Evolutionary conservation across 2,329 filamentous ascomycete genomes (phyloP).

Genomic region (Hypoxylon sp.): DNA sequence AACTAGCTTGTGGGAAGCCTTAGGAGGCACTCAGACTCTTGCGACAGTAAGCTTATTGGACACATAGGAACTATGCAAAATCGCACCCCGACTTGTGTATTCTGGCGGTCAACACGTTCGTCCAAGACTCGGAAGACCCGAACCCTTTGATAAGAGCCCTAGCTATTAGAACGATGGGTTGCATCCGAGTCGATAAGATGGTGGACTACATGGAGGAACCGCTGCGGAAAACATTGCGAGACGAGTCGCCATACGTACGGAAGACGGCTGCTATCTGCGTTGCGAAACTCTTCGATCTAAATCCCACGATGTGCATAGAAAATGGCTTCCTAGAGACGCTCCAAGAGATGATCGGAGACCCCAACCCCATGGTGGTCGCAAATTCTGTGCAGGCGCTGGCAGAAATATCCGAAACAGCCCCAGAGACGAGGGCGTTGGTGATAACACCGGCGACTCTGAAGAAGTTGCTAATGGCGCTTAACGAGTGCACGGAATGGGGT

Average conservation of each 20-base stretch:
- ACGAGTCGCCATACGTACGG: slow-evolving; percentile 97
- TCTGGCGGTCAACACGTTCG: slow-evolving; percentile 98
- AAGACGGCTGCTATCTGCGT: slow-evolving; percentile 99
- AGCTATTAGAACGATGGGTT: slow-evolving; percentile 98
- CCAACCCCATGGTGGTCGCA: slow-evolving; percentile 98
- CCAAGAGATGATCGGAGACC: slow-evolving; percentile 96
- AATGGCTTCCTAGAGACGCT: slow-evolving; percentile 95
- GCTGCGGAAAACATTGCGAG: slow-evolving; percentile 92
- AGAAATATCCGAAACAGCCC: slow-evolving; percentile 91
- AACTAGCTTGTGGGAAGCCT: neutral
- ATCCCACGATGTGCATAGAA: slow-evolving; percentile 91
- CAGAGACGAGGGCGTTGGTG: slow-evolving; percentile 88
- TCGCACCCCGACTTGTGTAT: slow-evolving; percentile 99
- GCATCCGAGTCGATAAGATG: slow-evolving; percentile 99
- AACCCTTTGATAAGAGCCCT: slow-evolving; percentile 96
- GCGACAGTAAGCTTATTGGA: slow-evolving; percentile 44
- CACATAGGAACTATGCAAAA: slow-evolving; percentile 94
- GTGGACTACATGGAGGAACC: slow-evolving; percentile 99
- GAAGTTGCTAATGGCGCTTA: slow-evolving; percentile 95
- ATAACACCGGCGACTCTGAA: slow-evolving; percentile 88
- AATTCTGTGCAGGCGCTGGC: slow-evolving; percentile 95
- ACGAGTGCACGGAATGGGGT: slow-evolving; percentile 99
- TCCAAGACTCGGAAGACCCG: slow-evolving; percentile 98
- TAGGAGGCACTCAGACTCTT: neutral
- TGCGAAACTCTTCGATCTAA: slow-evolving; percentile 96